Percentiles rank a stretch among this genome's conserved stretches.
These are phyloP conservation scores for Ogataea nonfermentans DNA, from an alignment of 805 yeast genomes.

Conservation along the genomic window DNA sequence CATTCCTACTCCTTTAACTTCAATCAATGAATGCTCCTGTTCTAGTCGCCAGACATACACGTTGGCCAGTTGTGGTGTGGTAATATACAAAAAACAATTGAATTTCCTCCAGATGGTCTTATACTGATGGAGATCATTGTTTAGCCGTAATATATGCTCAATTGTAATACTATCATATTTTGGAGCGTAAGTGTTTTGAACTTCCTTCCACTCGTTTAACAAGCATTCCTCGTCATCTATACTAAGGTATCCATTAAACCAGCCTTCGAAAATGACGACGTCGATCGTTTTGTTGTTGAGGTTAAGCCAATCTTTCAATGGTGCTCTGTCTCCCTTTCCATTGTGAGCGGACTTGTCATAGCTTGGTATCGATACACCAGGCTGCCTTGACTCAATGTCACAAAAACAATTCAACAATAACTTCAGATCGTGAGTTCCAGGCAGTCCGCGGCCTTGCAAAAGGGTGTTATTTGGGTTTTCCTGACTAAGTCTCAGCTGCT, in stretches of 20 bases:
- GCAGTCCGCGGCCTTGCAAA: slow-evolving; percentile 77
- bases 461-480: slow-evolving; percentile 41
- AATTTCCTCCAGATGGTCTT: slow-evolving; percentile 53
- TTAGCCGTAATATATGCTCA: slow-evolving; percentile 40
- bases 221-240: slow-evolving; percentile 33
- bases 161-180: slow-evolving; percentile 20
- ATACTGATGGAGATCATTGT: slow-evolving; percentile 52
- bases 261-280: slow-evolving; percentile 82
- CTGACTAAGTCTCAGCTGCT: slow-evolving; percentile 49
- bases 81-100: slow-evolving; percentile 59
- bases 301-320: slow-evolving; percentile 38
- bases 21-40: slow-evolving; percentile 65
- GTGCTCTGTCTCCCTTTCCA: slow-evolving; percentile 80
- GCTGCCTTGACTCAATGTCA: slow-evolving; percentile 28
- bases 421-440: slow-evolving; percentile 85
- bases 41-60: slow-evolving; percentile 79
- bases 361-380: slow-evolving; percentile 47
- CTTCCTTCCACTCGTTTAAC: slow-evolving; percentile 27
- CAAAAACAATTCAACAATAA: slow-evolving; percentile 40
- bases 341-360: slow-evolving; percentile 72
- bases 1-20: slow-evolving; percentile 71
- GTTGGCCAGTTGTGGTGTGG: slow-evolving; percentile 56
- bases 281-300: slow-evolving; percentile 42
- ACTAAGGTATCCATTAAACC: slow-evolving; percentile 81
- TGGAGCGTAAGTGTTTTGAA: slow-evolving; percentile 16